A percentile compares a stretch with the other conserved stretches of the same genome.
Evolutionary conservation across 108 stramenopile genomes (phyloP).

Genomic region (Pseudonitzschia multiseries): DNA sequence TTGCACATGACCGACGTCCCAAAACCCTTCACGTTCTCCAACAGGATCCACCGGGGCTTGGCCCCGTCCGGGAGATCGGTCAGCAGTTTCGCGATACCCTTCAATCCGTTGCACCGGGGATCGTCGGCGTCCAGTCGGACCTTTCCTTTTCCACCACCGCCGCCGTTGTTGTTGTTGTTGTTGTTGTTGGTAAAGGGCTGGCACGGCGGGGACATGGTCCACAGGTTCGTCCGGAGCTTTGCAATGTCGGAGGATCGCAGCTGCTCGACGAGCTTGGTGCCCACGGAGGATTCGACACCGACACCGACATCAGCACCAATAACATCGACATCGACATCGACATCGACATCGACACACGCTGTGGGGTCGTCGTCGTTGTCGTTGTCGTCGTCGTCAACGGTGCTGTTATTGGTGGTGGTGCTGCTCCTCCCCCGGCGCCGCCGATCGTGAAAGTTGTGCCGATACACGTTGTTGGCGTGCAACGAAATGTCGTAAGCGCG

Average conservation of each 20-base stretch:
- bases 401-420: neutral
- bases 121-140: slow-evolving; percentile 33
- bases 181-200: slow-evolving; percentile 59
- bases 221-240: slow-evolving; percentile 27
- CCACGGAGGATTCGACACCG: slow-evolving; percentile 18
- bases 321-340: too few species aligned
- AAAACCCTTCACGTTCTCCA: slow-evolving; percentile 62
- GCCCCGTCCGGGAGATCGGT: neutral
- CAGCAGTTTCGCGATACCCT: slow-evolving; percentile 28
- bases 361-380: too few species aligned
- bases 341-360: too few species aligned
- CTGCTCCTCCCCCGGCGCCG: neutral
- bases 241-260: slow-evolving; percentile 29
- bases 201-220: slow-evolving; percentile 59
- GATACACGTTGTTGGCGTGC: slow-evolving; percentile 44
- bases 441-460: slow-evolving; percentile 38
- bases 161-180: too few species aligned
- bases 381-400: neutral
- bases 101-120: slow-evolving; percentile 43
- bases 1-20: slow-evolving; percentile 23
- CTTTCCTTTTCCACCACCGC: slow-evolving; percentile 32
- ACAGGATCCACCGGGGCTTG: slow-evolving; percentile 40
- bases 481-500: slow-evolving; percentile 53
- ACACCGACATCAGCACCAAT: too few species aligned
- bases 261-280: slow-evolving; percentile 55